Evolutionary conservation across 2,329 filamentous ascomycete genomes (phyloP), one percentile per base, ranked within the genome.

Genomic region (Amesomyces nigricolor): DNA sequence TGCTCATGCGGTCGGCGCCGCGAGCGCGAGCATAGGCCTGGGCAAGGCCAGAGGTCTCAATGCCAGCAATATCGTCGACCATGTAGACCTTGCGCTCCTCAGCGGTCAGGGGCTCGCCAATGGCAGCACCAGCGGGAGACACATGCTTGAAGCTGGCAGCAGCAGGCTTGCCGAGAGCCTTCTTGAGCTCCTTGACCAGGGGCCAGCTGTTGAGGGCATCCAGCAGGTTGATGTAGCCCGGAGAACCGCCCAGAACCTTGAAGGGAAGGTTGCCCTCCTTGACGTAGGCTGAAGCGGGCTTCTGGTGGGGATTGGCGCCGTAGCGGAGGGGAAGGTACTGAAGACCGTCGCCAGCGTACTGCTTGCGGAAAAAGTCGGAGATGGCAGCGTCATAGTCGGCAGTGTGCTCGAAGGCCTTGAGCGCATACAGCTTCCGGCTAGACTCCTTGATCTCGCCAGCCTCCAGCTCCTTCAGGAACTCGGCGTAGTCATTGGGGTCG

Each of bases 91-190:
- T 95, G 73, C 89, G 87, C 81, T 99, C 94, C 51, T 89, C 88
- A 40, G 88, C 83, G 61, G 78, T 89, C 61, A 99, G 81, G 19
- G 91, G 89, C 6, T 94, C 85, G 63, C 91, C 94, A 67, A 99
- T 94, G 63, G 94, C 92, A 57, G 92, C 94, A 68, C 94, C 94
- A 43, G 94, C 94, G 17, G 94, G 94, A 9, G 94, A 99, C 60
- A 97, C 94, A 71, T 99, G 94, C 83, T 96, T 99, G 85, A 99
- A 99, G 71, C 90, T 96, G 61, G 94, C 92, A 30, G 94, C 94
- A 52, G 94, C 94, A 35, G 94, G 89, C 71, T 87, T 86, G 64
- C 87, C 86, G 19, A 97, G 84, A 19, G 92, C 90, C 64, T 87
- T 78, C 78, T 91, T 95, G 66, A 99, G 82, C 77, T 99, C 94